Conservation (phyloP, 1,284 basidiomycete species). For the Rhodotorula mucilaginosa region DNA sequence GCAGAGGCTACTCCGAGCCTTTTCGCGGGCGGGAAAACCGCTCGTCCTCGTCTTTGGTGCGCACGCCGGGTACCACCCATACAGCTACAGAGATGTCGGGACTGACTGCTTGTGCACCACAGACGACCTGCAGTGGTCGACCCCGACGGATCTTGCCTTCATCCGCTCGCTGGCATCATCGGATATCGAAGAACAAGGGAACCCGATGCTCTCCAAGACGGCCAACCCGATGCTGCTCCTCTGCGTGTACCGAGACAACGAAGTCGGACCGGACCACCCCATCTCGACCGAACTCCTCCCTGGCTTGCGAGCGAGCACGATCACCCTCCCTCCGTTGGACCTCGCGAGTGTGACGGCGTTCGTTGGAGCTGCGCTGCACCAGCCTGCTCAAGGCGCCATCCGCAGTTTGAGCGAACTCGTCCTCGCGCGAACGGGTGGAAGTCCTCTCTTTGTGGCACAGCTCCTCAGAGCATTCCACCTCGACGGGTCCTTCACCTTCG, state of each 20-base stretch:
- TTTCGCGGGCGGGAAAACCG: conserved; percentile 30
- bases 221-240: conserved; percentile 30
- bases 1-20: conserved; percentile 24
- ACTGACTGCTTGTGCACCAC: neutral
- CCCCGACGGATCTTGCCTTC: conserved; percentile 32
- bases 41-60: conserved; percentile 35
- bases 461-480: conserved; percentile 35
- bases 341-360: conserved; percentile 20
- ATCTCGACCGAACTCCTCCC: conserved; percentile 28
- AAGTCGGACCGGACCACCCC: conserved; percentile 30
- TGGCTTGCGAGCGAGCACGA: conserved; percentile 2
- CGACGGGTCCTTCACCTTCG: conserved; percentile 36
- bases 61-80: neutral
- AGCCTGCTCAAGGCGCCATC: neutral
- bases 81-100: no score
- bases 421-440: conserved; percentile 1
- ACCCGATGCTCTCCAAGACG: conserved; percentile 17
- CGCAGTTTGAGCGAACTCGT: conserved; percentile 12
- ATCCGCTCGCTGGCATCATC: conserved; percentile 26
- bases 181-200: neutral
- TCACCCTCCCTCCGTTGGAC: conserved; percentile 28
- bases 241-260: conserved; percentile 36
- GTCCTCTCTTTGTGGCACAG: conserved; percentile 9
- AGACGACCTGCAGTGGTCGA: conserved; percentile 40
- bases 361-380: conserved; percentile 19